Evolutionary conservation across 1,284 basidiomycete genomes (phyloP), one percentile per base, ranked within the genome.

Genomic region (Rhodofomes roseus): DNA sequence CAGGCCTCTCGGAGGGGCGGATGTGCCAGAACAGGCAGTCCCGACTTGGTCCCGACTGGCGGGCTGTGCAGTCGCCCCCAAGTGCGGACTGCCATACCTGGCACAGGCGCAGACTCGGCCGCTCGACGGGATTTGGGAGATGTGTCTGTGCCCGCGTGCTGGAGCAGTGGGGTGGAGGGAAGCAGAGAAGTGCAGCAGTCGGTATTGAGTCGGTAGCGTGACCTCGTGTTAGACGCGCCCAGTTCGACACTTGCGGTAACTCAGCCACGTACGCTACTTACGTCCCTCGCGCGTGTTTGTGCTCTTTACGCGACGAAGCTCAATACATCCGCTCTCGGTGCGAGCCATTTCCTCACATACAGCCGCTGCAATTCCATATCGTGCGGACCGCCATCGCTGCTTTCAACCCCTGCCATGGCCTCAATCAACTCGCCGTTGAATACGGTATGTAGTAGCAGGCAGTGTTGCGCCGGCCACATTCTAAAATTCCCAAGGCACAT

Each of bases 401-500:
- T 57, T 31, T 29, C 60, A 56, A 22, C 51, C 40, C 40, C 55
- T 20, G 59, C 37, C 52, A 74, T 74, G 73, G 66, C 73, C 37
- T 63, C 66, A 4, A 60, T 68, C 55, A 66, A 70, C 36, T 71
- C 74, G 29, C 72, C 74, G n/a, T 65, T 76, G 59, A 73, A 71
- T 52, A 68, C 71, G 69, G 74, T 74, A 67, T 67, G 60, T 60
- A 43, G 39, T 50, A 40, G 44, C 27, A 41, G 29, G 34, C 41
- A n/a, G 34, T 39, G 39, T 25, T 36, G 34, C 31, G n/a, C 20
- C 50, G 31, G 50, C 34, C 44, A 52, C 37, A 52, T 11, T 51
- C 46, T 48, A 25, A 52, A 57, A 22, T 43, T 46, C 34, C 60
- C 18, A 57, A 93, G 90, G 90, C 90, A 22, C 89, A 93, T 71